Evolutionary conservation across 2,329 filamentous ascomycete species (phyloP).

Genomic region (Xylaria polymorpha): DNA sequence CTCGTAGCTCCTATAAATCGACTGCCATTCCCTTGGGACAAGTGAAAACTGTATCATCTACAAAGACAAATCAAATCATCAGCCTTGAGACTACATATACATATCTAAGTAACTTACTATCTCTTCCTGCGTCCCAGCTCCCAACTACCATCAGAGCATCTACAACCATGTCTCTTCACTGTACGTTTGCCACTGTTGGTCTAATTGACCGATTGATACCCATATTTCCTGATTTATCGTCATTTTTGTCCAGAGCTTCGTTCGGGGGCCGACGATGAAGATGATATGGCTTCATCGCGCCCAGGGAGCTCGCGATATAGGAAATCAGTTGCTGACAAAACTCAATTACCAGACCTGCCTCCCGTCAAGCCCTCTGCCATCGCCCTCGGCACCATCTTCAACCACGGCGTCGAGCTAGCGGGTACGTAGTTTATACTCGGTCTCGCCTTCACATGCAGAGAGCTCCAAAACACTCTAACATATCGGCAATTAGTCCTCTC

Average conservation of each 20-base stretch:
- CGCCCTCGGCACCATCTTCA: constrained; percentile 95
- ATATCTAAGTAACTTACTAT: neutral
- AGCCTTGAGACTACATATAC: neutral
- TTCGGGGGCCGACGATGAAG: neutral
- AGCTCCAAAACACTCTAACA: constrained; percentile 10
- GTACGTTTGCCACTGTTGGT: constrained; percentile 54
- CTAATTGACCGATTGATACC: neutral
- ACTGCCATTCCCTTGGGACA: constrained; percentile 13
- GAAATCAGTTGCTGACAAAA: constrained; percentile 16
- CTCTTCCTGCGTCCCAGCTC: neutral
- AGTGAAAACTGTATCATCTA: constrained; percentile 16
- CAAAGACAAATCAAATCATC: constrained; percentile 23
- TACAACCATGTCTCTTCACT: constrained; percentile 69
- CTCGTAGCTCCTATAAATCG: constrained; percentile 34
- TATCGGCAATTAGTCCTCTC: constrained; percentile 68
- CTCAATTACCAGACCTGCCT: constrained; percentile 61
- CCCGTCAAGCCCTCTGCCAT: constrained; percentile 98
- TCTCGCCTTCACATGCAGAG: neutral
- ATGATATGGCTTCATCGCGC: neutral
- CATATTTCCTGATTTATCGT: neutral
- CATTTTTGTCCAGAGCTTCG: neutral
- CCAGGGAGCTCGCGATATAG: neutral
- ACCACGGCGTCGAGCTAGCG: constrained; percentile 88
- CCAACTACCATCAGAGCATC: constrained; percentile 31
- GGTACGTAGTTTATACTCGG: constrained; percentile 48